Conservation (phyloP, 495 filamentous ascomycete species). For the Parmelia sp. region DNA sequence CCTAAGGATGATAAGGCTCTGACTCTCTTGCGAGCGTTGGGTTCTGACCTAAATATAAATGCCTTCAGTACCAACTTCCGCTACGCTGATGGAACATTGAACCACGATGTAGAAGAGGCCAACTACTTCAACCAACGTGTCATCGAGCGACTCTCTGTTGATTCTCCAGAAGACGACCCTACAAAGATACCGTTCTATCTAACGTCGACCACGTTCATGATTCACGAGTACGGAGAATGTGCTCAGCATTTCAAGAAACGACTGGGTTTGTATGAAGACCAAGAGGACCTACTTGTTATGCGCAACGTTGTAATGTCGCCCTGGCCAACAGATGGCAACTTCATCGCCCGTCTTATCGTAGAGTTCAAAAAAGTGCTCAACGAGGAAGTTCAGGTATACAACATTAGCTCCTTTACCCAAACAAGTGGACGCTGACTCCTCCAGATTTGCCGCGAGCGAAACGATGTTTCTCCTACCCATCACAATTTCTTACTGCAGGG, state of each 20-base stretch:
- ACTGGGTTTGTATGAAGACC: slow-evolving; percentile 33
- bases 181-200: slow-evolving; percentile 37
- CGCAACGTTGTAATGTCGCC: no score
- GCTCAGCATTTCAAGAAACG: slow-evolving; percentile 35
- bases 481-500: no score
- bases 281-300: no score
- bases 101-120: slow-evolving; percentile 44
- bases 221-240: slow-evolving; percentile 39
- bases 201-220: slow-evolving; percentile 39
- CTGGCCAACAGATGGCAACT: no score
- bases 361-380: no score
- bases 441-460: no score
- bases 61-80: slow-evolving; percentile 41
- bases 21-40: slow-evolving; percentile 35
- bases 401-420: no score
- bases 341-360: no score
- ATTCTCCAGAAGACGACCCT: slow-evolving; percentile 34
- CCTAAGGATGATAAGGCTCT: slow-evolving; percentile 28
- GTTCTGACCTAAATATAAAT: slow-evolving; percentile 46
- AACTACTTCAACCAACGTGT: slow-evolving; percentile 44
- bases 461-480: no score
- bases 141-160: slow-evolving; percentile 36
- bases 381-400: no score
- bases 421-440: no score
- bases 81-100: slow-evolving; percentile 34